Evolutionary conservation across 306 rosid genomes (phyloP).

Genomic region (Gynostemma pentaphyllum): DNA sequence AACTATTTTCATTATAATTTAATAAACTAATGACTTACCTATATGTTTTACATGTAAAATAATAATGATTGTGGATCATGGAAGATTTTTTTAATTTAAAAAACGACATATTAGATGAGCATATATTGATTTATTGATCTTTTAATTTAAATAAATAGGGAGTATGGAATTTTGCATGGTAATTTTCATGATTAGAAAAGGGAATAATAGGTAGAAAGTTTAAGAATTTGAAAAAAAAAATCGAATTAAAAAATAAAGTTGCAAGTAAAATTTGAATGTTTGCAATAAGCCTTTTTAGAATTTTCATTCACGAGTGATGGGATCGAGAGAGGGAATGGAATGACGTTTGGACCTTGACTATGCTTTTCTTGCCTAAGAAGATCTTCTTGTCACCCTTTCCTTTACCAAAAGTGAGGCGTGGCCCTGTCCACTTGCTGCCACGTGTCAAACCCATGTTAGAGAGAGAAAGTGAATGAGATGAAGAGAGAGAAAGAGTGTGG

Average conservation of each 20-base stretch:
- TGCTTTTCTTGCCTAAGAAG: slow-evolving; percentile 70
- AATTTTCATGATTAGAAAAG: background rate
- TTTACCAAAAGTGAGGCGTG: slow-evolving; percentile 28
- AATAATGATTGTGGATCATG: too few species aligned
- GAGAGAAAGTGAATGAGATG: slow-evolving; percentile 10
- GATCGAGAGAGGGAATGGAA: slow-evolving; percentile 2
- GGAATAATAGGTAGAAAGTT: background rate
- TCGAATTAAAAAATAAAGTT: background rate
- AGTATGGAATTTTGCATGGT: background rate
- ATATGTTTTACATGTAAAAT: too few species aligned
- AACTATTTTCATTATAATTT: too few species aligned
- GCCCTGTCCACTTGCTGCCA: slow-evolving; percentile 18
- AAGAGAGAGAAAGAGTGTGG: slow-evolving; percentile 17
- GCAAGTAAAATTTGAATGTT: background rate
- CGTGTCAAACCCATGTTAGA: slow-evolving; percentile 18
- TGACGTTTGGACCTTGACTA: slow-evolving; percentile 50
- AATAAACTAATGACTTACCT: too few species aligned
- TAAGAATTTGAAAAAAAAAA: background rate
- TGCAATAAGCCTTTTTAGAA: slow-evolving; percentile 5
- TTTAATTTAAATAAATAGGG: too few species aligned
- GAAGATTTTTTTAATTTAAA: too few species aligned
- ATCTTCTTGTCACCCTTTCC: slow-evolving; percentile 40
- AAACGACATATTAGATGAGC: too few species aligned
- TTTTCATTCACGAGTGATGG: slow-evolving; percentile 14
- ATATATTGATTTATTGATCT: too few species aligned